Base-by-base conservation (phyloP, 306 rosid genomes). In the Citrullus amarus region DNA sequence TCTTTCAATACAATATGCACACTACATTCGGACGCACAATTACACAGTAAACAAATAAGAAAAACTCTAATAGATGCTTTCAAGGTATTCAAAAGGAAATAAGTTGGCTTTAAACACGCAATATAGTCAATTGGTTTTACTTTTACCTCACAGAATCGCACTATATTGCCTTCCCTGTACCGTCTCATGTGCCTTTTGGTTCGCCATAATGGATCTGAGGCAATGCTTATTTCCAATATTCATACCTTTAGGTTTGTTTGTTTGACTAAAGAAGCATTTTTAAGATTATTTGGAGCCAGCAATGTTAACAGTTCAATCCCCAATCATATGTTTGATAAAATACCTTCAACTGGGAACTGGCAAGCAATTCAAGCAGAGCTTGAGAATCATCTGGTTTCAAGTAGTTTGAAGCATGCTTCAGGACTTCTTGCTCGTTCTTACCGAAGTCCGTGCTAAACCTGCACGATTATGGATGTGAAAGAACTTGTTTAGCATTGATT, bases 361-460 rank as follows among this genome's bases (percentile, higher is more conserved):
- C 92, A 60, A 95, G 90, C 86, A 85, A 71, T 84, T 90, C 96
- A 83, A 95, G 61, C 75, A 92, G 80, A 17, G 87, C 86, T 83
- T 87, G 92, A 2, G 96, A 82, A 30, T 90, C 88, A 16, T 89
- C 87, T 34, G 91, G 89, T 69, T 85, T 89, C 80, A 95, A 79
- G 85, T 90, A 95, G 84, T 92, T 95, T 44, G 97, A 92, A 28
- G 83, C 85, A 55, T 89, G 97, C 90, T 88, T 95, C 79, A 95
- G 80, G 58, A 91, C 88, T 88, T 95, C 98, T 60, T 83, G 73
- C 85, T 95, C 97, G 65, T 81, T 87, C 86, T 91, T 89, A 41
- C 98, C 98, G 78, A 95, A 95, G 86, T 95, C 98, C 34, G 80
- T 17, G 80, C 93, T 95, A 75, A 83, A 95, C 97, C 98, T 95